Conservation (phyloP, 768 basidiomycete genomes). For the Coprinopsis cinerea region DNA sequence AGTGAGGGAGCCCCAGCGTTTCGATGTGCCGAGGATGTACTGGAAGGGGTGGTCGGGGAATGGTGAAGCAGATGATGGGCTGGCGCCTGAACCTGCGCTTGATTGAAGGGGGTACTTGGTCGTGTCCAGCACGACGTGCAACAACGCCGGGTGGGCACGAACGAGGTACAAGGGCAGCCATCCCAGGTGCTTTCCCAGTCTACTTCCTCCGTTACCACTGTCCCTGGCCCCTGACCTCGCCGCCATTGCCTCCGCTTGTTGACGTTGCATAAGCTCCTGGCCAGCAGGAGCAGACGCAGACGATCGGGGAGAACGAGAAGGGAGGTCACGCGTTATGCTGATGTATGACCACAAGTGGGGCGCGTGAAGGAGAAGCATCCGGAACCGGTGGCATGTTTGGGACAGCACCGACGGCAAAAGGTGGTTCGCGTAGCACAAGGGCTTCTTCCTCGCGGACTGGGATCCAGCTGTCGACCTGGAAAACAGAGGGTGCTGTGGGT, state of each 20-base stretch:
- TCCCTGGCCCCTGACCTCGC: too few species aligned
- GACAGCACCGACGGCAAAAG: slow-evolving; percentile 17
- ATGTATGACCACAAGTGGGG: slow-evolving; percentile 20
- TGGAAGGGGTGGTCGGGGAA: slow-evolving; percentile 2
- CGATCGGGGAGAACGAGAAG: slow-evolving; percentile 5
- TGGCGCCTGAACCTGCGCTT: slow-evolving; percentile 12
- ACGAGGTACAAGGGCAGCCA: slow-evolving; percentile 20
- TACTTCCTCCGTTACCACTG: slow-evolving; percentile 8
- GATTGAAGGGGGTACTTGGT: slow-evolving; percentile 15
- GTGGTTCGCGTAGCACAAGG: slow-evolving; percentile 7
- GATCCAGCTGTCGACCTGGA: slow-evolving; percentile 13
- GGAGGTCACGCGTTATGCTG: slow-evolving; percentile 19
- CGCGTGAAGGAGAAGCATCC: slow-evolving; percentile 15
- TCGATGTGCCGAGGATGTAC: not conserved
- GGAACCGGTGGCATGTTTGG: slow-evolving; percentile 23
- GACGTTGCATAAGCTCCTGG: slow-evolving; percentile 9
- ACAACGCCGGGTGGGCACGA: slow-evolving; percentile 15
- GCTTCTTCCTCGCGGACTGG: not conserved
- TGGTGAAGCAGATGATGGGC: slow-evolving; percentile 8
- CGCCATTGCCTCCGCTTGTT: not conserved
- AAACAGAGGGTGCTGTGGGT: slow-evolving; percentile 21
- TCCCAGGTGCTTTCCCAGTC: not conserved
- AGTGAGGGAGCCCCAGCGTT: slow-evolving; percentile 21
- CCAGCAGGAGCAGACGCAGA: slow-evolving; percentile 18
- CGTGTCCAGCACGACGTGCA: slow-evolving; percentile 23